A percentile compares a stretch with the other conserved stretches of the same genome.
These are phyloP conservation scores for Trifolium repens DNA, from an alignment of 306 rosid species.

Conservation along the genomic window DNA sequence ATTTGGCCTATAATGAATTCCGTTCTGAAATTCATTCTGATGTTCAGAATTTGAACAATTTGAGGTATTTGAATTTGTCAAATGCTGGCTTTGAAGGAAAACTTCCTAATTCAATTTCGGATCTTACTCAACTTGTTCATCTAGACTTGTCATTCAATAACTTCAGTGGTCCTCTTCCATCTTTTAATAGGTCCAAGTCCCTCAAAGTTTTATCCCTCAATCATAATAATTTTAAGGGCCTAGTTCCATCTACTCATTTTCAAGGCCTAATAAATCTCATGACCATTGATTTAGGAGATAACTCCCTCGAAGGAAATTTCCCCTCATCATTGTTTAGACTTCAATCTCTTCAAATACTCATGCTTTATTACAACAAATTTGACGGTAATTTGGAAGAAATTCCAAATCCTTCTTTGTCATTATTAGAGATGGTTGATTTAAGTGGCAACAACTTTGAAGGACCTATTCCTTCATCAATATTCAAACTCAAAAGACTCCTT, in stretches of 20 bases:
- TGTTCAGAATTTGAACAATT: background rate
- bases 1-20: background rate
- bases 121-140: background rate
- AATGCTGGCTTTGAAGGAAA: background rate
- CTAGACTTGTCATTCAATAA: background rate
- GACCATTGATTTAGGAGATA: too few species aligned
- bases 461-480: too few species aligned
- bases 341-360: too few species aligned
- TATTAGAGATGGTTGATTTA: too few species aligned
- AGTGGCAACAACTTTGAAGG: too few species aligned
- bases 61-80: background rate
- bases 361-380: too few species aligned
- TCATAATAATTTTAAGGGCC: background rate
- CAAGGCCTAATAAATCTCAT: background rate
- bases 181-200: background rate
- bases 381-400: too few species aligned
- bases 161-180: background rate
- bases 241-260: background rate
- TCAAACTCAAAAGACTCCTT: too few species aligned
- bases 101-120: background rate
- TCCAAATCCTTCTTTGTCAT: too few species aligned
- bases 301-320: too few species aligned
- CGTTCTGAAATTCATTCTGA: background rate
- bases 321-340: too few species aligned
- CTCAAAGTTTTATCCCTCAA: background rate